Evolutionary conservation across 257 asterid genomes (phyloP).

Genomic region (Ligustrum vulgare): DNA sequence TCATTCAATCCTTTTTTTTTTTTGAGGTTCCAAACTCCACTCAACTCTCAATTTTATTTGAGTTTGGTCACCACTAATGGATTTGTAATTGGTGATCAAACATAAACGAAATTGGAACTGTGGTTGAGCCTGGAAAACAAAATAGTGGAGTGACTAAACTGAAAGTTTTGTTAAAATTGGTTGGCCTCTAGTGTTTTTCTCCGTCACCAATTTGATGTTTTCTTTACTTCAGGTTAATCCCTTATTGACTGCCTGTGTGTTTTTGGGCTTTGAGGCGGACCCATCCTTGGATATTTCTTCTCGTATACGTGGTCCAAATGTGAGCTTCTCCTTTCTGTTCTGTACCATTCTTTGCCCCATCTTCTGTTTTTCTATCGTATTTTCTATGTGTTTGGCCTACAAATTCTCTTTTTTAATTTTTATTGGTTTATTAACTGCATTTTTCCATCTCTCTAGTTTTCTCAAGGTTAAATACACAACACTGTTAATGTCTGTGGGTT

Average conservation of each 20-base stretch:
- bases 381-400: slow-evolving; percentile 13
- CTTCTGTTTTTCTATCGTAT: slow-evolving; percentile 12
- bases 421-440: background rate
- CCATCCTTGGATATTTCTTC: slow-evolving; percentile 63
- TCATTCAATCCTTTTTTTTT: background rate
- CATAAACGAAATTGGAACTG: background rate
- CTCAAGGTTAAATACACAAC: background rate
- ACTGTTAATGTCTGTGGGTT: background rate
- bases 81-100: background rate
- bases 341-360: slow-evolving; percentile 7
- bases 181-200: background rate
- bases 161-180: background rate
- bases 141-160: background rate
- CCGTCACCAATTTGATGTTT: slow-evolving; percentile 13
- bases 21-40: background rate
- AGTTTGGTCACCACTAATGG: background rate
- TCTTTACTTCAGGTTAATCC: slow-evolving; percentile 57
- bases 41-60: background rate
- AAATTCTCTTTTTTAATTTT: background rate
- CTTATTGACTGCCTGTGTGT: slow-evolving; percentile 63
- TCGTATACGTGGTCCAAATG: slow-evolving; percentile 98
- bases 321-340: slow-evolving; percentile 44
- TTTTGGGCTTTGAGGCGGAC: slow-evolving; percentile 90
- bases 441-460: slow-evolving; percentile 12
- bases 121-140: background rate